These are phyloP conservation scores for Lipomyces yamadae DNA, from an alignment of 805 yeast species.

Conservation along the genomic window DNA sequence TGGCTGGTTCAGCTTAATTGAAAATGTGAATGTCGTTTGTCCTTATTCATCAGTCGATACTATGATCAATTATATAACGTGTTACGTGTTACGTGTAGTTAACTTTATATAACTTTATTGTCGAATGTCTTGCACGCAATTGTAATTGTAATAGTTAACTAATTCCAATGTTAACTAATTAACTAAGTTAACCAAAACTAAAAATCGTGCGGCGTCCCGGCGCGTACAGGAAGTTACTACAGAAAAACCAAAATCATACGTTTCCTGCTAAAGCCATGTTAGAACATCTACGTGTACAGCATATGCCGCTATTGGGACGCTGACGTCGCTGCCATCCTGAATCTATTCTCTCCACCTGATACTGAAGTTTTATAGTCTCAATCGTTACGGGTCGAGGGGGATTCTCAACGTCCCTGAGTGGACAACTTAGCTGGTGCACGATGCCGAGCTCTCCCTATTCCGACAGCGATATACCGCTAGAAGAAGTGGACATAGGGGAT, in stretches of 20 bases:
- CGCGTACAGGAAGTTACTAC: background rate
- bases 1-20: too few relatives aligned
- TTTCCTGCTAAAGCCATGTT: background rate
- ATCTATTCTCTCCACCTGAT: background rate
- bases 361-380: background rate
- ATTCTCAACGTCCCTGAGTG: background rate
- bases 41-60: too few relatives aligned
- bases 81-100: too few relatives aligned
- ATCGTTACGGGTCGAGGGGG: background rate
- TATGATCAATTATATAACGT: too few relatives aligned
- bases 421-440: background rate
- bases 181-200: too few relatives aligned
- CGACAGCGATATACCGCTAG: slow-evolving; percentile 7
- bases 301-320: background rate
- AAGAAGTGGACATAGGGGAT: slow-evolving; percentile 8
- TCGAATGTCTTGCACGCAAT: too few relatives aligned
- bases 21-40: too few relatives aligned
- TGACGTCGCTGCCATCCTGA: background rate
- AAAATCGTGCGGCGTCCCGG: background rate
- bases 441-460: background rate
- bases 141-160: too few relatives aligned
- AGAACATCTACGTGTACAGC: too few relatives aligned
- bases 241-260: too few relatives aligned
- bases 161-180: too few relatives aligned
- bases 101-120: too few relatives aligned